Conservation (phyloP, 2,329 filamentous ascomycete species). For the Mycocentrospora acerina region DNA sequence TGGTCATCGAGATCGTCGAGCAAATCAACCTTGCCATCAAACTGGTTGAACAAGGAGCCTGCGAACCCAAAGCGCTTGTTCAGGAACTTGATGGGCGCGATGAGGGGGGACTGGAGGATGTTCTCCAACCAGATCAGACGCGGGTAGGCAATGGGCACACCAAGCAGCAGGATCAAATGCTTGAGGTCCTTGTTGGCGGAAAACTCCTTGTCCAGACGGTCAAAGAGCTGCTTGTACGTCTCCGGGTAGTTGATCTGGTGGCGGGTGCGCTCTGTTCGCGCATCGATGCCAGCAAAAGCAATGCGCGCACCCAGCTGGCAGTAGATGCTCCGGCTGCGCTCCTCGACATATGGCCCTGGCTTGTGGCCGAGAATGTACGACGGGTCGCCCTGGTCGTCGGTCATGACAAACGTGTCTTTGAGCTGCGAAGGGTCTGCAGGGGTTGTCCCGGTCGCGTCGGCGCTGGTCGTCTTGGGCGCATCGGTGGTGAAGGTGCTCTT, state of each 20-base stretch:
- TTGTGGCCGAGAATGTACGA: constrained; percentile 78
- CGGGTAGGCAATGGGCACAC: constrained; percentile 69
- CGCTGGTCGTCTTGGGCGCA: constrained; percentile 55
- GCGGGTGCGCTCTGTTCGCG: constrained; percentile 74
- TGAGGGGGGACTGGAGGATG: constrained; percentile 80
- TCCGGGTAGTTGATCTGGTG: constrained; percentile 87
- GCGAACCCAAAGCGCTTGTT: constrained; percentile 88
- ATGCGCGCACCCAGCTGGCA: constrained; percentile 66
- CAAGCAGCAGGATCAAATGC: constrained; percentile 64
- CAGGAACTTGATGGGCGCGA: constrained; percentile 84
- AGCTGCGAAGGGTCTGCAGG: constrained; percentile 69
- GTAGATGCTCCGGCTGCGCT: constrained; percentile 62
- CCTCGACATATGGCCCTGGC: constrained; percentile 68
- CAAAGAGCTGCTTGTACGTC: constrained; percentile 63
- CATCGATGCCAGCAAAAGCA: constrained; percentile 62
- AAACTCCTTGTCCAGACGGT: constrained; percentile 56
- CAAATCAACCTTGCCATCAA: constrained; percentile 74
- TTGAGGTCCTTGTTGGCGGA: constrained; percentile 58
- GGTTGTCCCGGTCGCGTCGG: constrained; percentile 54
- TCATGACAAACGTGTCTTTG: constrained; percentile 70
- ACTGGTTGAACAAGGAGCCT: constrained; percentile 86
- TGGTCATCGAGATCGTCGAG: constrained; percentile 68
- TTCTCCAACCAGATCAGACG: constrained; percentile 97
- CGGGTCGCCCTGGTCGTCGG: constrained; percentile 59
- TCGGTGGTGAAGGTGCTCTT: constrained; percentile 83